Base-by-base conservation (phyloP, 345 rosid species). In the Angophora floribunda region DNA sequence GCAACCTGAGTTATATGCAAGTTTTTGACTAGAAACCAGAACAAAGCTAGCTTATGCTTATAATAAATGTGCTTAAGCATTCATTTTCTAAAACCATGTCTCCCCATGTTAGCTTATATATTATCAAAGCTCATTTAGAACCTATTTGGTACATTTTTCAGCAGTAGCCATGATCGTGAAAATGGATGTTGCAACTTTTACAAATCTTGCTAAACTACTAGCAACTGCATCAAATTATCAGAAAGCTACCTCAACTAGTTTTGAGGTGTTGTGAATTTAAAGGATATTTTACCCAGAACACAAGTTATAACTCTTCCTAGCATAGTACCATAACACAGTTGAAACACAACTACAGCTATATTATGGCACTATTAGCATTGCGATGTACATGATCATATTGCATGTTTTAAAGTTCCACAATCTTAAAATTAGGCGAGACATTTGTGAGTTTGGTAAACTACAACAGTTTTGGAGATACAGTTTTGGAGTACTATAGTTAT, bases 351-450 rank as follows among this genome's bases (percentile, higher is more conserved):
- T 32, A 3, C 0, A 61, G 8, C 8, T 61, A 61, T 28, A 28
- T 4, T 16, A 6, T 30, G 32, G 28, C 13, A 32, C 32, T 61
- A 12, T 13, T 11, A 28, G 70, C 12, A 2, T 6, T 61, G 32
- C 6, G 12, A 61, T 59, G 26, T 59, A 59, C 30, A 59, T 10
- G 30, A 3, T 65, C 11, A 6, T 15, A 65, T 0, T 65, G 4
- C 44, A 7, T 15, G 41, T 9, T 65, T 14, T 30, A 65, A 30
- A 65, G 44, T 65, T 15, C 11, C 21, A 14, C 41, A 4, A 65
- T 65, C 78, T 65, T 65, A 65, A 65, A 0, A 5, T 30, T 15
- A 0, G 78, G 22, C 0, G 21, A 65, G 78, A 21, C 78, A 15
- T 30, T 65, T 10, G 11, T 15, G 30, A 67, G 21, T 67, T 67